Conservation (phyloP, 345 rosid species). For the Arabis alpina region DNA sequence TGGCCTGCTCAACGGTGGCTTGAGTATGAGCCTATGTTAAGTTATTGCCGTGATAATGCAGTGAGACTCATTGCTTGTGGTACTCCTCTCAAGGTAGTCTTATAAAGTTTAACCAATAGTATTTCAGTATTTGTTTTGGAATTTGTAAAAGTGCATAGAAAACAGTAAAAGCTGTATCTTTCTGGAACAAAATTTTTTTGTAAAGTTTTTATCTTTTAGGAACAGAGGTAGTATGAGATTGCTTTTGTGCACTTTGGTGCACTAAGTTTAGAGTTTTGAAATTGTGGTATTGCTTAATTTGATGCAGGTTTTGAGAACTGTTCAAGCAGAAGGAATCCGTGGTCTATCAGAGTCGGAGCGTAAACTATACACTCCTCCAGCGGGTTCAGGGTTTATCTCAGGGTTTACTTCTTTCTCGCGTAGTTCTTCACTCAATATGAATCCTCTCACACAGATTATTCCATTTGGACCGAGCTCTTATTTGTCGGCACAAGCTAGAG, state of each 20-base stretch:
- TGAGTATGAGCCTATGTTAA: constrained; percentile 83
- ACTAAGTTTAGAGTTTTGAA: neutral
- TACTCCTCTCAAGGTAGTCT: constrained; percentile 78
- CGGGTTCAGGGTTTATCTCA: constrained; percentile 90
- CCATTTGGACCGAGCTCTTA: constrained; percentile 94
- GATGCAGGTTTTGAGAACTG: constrained; percentile 77
- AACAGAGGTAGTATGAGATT: neutral
- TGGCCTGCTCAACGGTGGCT: constrained; percentile 83
- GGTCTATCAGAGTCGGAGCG: constrained; percentile 87
- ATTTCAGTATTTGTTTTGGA: neutral
- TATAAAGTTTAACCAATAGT: neutral
- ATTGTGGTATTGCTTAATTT: no score
- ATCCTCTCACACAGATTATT: constrained; percentile 53
- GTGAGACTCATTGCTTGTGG: constrained; percentile 82
- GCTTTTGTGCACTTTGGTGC: neutral
- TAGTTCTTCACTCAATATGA: constrained; percentile 58
- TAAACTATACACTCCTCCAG: constrained; percentile 80
- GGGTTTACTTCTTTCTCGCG: constrained; percentile 80
- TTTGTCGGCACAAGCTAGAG: constrained; percentile 85
- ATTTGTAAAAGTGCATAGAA: no score
- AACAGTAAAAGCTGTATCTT: no score
- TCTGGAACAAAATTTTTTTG: no score
- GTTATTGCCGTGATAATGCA: constrained; percentile 78
- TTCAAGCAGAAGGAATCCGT: constrained; percentile 87
- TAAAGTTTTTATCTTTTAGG: no score